Evolutionary conservation across 768 basidiomycete species (phyloP).

Genomic region (Lactarius psammicola): DNA sequence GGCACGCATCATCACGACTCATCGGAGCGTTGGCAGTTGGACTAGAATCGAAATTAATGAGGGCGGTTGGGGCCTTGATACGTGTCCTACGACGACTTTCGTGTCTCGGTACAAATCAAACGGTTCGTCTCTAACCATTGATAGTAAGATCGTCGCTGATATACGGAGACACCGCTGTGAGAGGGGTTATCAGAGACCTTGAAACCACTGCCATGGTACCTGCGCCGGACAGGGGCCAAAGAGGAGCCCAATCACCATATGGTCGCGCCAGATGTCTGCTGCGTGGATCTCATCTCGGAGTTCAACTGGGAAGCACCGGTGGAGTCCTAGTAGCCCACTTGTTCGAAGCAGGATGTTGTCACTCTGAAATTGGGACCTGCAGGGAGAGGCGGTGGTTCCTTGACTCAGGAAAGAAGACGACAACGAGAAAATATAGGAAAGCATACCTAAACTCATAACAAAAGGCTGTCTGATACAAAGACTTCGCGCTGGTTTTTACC

Average conservation of each 20-base stretch:
- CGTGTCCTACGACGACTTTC: not conserved
- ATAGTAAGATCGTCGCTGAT: constrained; percentile 2
- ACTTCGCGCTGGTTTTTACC: not conserved
- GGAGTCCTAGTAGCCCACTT: not conserved
- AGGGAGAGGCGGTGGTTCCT: not conserved
- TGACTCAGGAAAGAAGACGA: not conserved
- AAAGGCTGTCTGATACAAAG: not conserved
- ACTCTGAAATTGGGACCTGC: not conserved
- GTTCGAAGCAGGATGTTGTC: not conserved
- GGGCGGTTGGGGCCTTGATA: constrained; percentile 7
- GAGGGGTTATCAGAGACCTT: not conserved
- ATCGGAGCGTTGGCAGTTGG: constrained; percentile 3
- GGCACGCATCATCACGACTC: constrained; percentile 6
- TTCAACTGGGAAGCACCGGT: constrained; percentile 11
- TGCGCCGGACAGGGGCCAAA: constrained; percentile 2
- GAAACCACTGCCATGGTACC: constrained; percentile 2
- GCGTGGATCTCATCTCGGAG: not conserved
- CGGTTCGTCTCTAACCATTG: constrained; percentile 6
- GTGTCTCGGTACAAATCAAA: constrained; percentile 8
- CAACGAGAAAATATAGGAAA: not conserved
- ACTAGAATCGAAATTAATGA: constrained; percentile 1
- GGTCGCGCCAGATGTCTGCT: not conserved
- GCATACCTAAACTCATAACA: not conserved
- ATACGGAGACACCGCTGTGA: not conserved
- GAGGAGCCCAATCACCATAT: not conserved